Conservation (phyloP, 108 stramenopile genomes). For the Aureococcus anophagefferens region DNA sequence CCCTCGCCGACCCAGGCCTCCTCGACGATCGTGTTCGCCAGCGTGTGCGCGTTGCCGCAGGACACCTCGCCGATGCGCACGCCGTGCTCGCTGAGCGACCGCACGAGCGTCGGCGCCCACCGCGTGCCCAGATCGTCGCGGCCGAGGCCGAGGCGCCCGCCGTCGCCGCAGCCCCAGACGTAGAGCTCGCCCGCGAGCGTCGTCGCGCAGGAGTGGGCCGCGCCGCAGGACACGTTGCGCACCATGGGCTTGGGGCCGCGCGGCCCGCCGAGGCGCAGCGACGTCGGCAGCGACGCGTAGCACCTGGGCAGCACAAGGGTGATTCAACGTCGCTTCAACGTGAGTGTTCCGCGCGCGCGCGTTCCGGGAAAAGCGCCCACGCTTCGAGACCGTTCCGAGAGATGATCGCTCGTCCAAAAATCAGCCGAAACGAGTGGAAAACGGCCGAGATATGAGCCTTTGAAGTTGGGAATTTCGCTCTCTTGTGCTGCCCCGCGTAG, state of each 20-base stretch:
- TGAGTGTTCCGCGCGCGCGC: too few species aligned
- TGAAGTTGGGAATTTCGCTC: too few species aligned
- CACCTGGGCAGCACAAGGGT: too few species aligned
- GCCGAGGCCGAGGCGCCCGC: slow-evolving; percentile 53
- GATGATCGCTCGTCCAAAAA: too few species aligned
- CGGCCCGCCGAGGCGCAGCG: slow-evolving; percentile 19
- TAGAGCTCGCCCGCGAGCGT: slow-evolving; percentile 42
- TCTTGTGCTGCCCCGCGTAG: too few species aligned
- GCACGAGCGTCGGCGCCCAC: not conserved
- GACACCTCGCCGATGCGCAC: slow-evolving; percentile 35
- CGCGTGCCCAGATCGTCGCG: slow-evolving; percentile 13
- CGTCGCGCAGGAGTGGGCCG: slow-evolving; percentile 50
- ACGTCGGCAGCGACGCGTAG: not conserved
- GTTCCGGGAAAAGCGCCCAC: too few species aligned
- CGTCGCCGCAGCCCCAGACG: slow-evolving; percentile 61
- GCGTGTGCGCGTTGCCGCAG: slow-evolving; percentile 45
- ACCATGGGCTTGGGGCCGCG: slow-evolving; percentile 14
- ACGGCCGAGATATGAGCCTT: too few species aligned
- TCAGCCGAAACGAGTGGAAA: too few species aligned
- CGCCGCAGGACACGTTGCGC: slow-evolving; percentile 45
- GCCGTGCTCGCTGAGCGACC: not conserved
- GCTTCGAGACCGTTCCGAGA: too few species aligned
- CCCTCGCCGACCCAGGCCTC: slow-evolving; percentile 20
- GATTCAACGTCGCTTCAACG: too few species aligned
- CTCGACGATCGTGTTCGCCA: slow-evolving; percentile 25